Percentiles rank a stretch among this genome's conserved stretches.
phyloP scores from a whole-genome alignment of 192 early-diverging fungal genomes.

The Linnemannia hyalina region DNA sequence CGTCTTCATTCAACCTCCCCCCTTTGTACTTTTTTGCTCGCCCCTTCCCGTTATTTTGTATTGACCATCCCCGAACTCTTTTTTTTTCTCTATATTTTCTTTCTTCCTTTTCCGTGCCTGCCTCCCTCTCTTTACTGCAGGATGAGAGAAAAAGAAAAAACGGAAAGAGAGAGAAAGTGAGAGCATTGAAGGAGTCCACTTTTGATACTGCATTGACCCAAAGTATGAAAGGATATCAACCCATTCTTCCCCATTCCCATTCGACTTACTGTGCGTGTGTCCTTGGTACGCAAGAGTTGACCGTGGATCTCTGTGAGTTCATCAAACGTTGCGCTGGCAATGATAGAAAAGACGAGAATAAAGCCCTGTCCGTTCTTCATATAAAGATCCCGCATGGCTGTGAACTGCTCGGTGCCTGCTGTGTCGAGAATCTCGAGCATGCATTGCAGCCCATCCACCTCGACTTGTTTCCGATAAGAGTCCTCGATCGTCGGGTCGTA shows the following conservation, averaged over 20 bases:
- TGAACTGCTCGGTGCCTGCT: constrained; percentile 79
- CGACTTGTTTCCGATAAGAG: constrained; percentile 88
- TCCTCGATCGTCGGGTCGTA: constrained; percentile 98
- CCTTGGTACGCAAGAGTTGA: constrained; percentile 88
- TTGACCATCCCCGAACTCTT: not conserved
- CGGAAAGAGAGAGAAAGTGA: not conserved
- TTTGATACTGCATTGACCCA: not conserved
- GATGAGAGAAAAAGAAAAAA: not conserved
- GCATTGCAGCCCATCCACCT: constrained; percentile 84
- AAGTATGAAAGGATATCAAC: not conserved
- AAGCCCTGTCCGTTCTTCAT: constrained; percentile 95
- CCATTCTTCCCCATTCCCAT: not conserved
- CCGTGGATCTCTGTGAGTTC: constrained; percentile 80
- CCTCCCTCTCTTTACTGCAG: not conserved
- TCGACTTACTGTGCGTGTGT: constrained; percentile 70
- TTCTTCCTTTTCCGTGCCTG: not conserved
- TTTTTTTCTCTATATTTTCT: constrained; percentile 7
- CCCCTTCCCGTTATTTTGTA: not conserved
- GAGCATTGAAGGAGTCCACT: not conserved
- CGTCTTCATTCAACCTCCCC: not conserved
- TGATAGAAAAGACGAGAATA: constrained; percentile 88
- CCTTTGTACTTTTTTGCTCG: not conserved
- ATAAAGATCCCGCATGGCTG: constrained; percentile 86
- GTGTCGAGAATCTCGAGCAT: constrained; percentile 94
- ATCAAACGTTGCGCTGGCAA: constrained; percentile 76